Conservation (phyloP, 2,329 filamentous ascomycete genomes). For the Arachnopeziza araneosa region DNA sequence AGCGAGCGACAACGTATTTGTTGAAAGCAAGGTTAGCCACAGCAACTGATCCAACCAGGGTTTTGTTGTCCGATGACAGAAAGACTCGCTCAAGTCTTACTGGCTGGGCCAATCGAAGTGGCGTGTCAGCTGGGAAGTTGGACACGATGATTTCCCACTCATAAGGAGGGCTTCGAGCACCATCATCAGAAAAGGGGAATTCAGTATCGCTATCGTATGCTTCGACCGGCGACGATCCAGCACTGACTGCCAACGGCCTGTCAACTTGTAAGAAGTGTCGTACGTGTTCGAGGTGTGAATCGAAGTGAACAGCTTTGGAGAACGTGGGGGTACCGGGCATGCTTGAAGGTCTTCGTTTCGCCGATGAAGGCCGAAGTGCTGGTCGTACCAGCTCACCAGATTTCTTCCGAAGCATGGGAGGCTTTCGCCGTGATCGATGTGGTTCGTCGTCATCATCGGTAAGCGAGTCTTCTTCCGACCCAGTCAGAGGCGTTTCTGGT, state of each 20-base stretch:
- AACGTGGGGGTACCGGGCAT: conserved; percentile 97
- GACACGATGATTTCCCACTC: conserved; percentile 85
- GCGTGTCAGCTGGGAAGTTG: conserved; percentile 71
- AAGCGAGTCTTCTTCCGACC: conserved; percentile 52
- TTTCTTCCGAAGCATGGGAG: conserved; percentile 96
- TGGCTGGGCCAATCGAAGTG: conserved; percentile 56
- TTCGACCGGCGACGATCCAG: conserved; percentile 85
- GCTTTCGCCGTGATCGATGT: conserved; percentile 58
- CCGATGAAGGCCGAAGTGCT: conserved; percentile 71
- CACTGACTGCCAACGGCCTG: conserved; percentile 90
- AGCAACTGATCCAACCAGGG: conserved; percentile 73
- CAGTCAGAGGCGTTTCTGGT: conserved; percentile 45
- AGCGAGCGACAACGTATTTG: conserved; percentile 84
- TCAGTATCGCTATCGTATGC: conserved; percentile 81
- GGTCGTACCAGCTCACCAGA: conserved; percentile 94
- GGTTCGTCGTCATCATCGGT: conserved; percentile 52
- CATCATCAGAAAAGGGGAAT: conserved; percentile 70
- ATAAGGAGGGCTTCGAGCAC: conserved; percentile 44
- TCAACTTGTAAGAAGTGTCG: conserved; percentile 94
- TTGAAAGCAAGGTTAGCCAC: conserved; percentile 87
- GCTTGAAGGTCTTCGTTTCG: conserved; percentile 78
- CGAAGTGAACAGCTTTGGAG: conserved; percentile 96
- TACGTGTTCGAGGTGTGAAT: conserved; percentile 92
- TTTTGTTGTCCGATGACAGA: conserved; percentile 83
- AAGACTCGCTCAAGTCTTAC: conserved; percentile 83